Conservation (phyloP, 257 asterid species). For the Gentiana macrophylla region DNA sequence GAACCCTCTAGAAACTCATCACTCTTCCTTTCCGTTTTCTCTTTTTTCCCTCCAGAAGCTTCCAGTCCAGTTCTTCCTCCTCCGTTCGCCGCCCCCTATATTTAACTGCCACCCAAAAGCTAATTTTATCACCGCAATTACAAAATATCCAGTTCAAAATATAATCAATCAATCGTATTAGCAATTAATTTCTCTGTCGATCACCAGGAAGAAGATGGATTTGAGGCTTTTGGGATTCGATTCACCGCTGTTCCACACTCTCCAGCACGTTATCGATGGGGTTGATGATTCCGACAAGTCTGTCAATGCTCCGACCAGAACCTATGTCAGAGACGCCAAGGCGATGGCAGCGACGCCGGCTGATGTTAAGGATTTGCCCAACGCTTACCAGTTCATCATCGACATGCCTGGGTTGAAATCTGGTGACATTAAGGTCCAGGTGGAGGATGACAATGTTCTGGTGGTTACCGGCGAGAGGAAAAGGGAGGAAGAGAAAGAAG, state of each 20-base stretch:
- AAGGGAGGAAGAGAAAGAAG: no score
- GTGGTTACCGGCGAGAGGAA: no score
- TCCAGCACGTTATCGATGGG: conserved; percentile 13
- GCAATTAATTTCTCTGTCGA: not conserved
- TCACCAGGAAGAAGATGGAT: conserved; percentile 2
- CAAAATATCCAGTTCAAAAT: not conserved
- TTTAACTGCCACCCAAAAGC: not conserved
- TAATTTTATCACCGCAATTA: not conserved
- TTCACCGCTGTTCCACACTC: conserved; percentile 13
- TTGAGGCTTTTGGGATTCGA: conserved; percentile 6
- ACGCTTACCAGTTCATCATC: no score
- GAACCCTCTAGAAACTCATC: conserved; percentile 1
- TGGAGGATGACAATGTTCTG: no score
- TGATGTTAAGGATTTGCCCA: no score
- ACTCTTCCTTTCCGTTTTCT: not conserved
- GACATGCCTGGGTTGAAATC: no score
- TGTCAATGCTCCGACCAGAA: conserved; percentile 6
- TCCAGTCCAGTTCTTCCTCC: not conserved
- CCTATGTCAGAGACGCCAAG: conserved; percentile 17
- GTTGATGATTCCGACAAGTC: conserved; percentile 13
- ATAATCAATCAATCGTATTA: not conserved
- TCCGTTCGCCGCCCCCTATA: not conserved
- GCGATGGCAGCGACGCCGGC: conserved; percentile 17
- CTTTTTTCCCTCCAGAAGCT: conserved; percentile 5
- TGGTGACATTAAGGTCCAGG: no score